Evolutionary conservation across 1,284 basidiomycete genomes (phyloP).

Genomic region (Tylopilus sp.): DNA sequence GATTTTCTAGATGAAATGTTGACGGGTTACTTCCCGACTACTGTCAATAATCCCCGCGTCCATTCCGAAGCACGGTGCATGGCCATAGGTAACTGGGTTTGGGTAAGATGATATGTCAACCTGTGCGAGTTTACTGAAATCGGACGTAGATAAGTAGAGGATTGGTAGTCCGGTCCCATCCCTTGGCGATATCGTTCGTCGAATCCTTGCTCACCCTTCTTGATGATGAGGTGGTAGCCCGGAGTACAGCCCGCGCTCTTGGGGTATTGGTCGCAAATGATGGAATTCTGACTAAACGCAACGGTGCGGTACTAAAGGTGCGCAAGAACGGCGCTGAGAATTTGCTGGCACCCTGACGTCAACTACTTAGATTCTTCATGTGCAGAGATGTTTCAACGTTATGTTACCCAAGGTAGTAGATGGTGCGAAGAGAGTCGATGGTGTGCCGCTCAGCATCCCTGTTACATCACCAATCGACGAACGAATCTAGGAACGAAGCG

Average conservation of each 20-base stretch:
- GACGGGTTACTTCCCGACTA: conserved; percentile 44
- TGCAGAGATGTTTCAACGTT: conserved; percentile 76
- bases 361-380: conserved; percentile 66
- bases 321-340: conserved; percentile 8
- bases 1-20: conserved; percentile 44
- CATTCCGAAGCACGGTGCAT: conserved; percentile 43
- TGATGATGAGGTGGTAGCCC: conserved; percentile 52
- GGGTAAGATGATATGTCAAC: conserved; percentile 43
- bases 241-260: conserved; percentile 70
- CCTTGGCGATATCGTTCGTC: conserved; percentile 52
- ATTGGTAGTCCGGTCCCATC: conserved; percentile 70
- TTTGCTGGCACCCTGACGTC: conserved; percentile 1
- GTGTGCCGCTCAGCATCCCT: conserved; percentile 34
- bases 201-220: conserved; percentile 68
- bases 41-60: conserved; percentile 36
- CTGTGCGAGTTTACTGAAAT: conserved; percentile 14
- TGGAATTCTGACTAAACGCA: conserved; percentile 65
- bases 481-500: conserved; percentile 38
- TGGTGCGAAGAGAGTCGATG: conserved; percentile 46
- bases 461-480: conserved; percentile 3
- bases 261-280: conserved; percentile 61
- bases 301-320: conserved; percentile 75
- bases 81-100: conserved; percentile 63
- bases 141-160: conserved; percentile 65
- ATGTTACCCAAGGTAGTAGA: conserved; percentile 73